Conservation (phyloP, 495 filamentous ascomycete species). For the Stereocaulon alpinum region DNA sequence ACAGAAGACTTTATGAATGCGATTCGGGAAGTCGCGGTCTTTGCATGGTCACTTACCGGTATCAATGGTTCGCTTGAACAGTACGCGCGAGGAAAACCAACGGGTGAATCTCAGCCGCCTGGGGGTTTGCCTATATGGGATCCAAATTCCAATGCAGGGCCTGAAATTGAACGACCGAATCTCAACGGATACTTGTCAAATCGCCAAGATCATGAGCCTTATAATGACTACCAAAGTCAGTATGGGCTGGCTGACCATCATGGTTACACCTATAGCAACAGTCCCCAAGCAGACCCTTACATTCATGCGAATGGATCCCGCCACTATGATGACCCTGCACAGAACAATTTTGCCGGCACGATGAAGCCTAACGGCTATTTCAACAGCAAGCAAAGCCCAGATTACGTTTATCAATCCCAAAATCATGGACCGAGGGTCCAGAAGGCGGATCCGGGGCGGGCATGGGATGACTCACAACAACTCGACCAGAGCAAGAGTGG, state of each 20-base stretch:
- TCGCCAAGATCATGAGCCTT: neutral
- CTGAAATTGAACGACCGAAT: neutral
- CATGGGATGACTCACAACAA: neutral
- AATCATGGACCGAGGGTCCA: neutral
- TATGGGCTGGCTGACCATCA: neutral
- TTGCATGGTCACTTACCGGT: conserved; percentile 70
- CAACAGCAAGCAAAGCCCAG: neutral
- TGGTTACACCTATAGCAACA: neutral
- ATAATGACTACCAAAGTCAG: neutral
- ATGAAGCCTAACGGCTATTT: neutral
- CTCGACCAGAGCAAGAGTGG: neutral
- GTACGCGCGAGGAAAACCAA: conserved; percentile 51
- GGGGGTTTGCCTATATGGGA: conserved; percentile 49
- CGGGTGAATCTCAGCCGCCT: conserved; percentile 47
- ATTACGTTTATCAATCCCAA: neutral
- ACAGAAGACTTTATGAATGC: conserved; percentile 59
- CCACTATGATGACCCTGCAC: neutral
- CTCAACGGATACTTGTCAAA: neutral
- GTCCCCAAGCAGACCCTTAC: neutral
- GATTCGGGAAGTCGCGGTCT: conserved; percentile 75
- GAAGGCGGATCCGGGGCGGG: neutral
- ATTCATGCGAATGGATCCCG: neutral
- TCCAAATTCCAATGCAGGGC: conserved; percentile 14
- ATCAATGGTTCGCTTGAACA: conserved; percentile 69
- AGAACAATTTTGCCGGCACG: neutral